Base-by-base conservation (phyloP, 768 basidiomycete species). In the Tubosaeta sp. region DNA sequence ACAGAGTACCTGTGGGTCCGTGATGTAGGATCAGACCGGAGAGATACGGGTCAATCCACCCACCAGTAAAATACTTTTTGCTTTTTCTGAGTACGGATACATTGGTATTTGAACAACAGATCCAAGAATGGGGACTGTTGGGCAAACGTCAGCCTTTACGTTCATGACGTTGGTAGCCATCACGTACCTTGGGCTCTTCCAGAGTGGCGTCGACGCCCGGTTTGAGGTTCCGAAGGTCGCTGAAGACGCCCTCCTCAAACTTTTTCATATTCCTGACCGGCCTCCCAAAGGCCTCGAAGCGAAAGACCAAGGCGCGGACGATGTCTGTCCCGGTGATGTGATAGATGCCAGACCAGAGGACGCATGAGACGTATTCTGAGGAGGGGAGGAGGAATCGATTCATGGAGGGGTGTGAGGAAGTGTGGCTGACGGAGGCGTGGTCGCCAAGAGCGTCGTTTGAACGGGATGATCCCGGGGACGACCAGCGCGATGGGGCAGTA, bases 11-110 rank as follows among this genome's bases (percentile, higher is more conserved):
- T 95, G 42, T 4, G 17, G 26, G 41, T 12, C 1, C 43, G 6
- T 26, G 46, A 50, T 16, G 56, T 52, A 31, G 46, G 31, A 48
- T 35, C 22, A 47, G 26, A 53, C 29, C 14, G 6, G 4, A 6
- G 34, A 25, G 44, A 49, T 14, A 25, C 29, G 48, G 51, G 16
- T 38, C 46, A 43, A 35, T 19, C 1, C 25, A 74, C 85, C 50
- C 59, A 91, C 94, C 95, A 97, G 69, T 91, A 97, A 65, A 97
- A 97, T n/a, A 97, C 95, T 69, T 97, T 94, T 74, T 95, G 95
- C 74, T 97, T 97, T 79, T 97, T 97, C 69, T 97, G 95, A 1
- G 95, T 97, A 35, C 95, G 84, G 59, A 97, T 97, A 67, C 94
- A 95, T 66, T 95, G 92, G 61, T 90, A 94, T 69, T 95, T 94